Percentiles rank a stretch among this genome's conserved stretches.
phyloP scores from a whole-genome alignment of 208 protist species.

The Leishmania gerbilli region DNA sequence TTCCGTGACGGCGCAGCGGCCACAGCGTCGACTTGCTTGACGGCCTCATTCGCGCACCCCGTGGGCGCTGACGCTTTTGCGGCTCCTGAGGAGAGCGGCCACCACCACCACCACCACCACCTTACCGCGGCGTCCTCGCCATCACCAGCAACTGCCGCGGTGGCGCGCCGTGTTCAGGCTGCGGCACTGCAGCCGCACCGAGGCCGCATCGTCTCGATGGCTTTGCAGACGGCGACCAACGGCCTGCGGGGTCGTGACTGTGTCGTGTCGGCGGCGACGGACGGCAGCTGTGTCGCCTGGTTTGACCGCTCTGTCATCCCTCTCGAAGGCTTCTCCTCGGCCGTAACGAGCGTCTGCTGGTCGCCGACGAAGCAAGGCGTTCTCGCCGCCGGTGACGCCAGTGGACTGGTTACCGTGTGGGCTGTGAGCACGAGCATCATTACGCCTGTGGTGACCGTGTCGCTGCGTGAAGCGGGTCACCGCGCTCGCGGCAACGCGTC shows the following conservation, averaged over 20 bases:
- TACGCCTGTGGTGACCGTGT: constrained; percentile 46
- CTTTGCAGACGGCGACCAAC: constrained; percentile 46
- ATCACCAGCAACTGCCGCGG: background rate
- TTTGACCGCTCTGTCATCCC: constrained; percentile 33
- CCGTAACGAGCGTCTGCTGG: constrained; percentile 65
- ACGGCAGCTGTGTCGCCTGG: constrained; percentile 66
- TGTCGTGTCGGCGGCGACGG: constrained; percentile 49
- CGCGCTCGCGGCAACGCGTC: constrained; percentile 17
- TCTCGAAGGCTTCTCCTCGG: constrained; percentile 56
- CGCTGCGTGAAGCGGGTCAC: constrained; percentile 24
- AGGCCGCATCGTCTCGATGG: constrained; percentile 44
- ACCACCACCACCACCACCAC: background rate
- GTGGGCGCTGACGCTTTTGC: background rate
- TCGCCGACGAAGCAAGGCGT: constrained; percentile 62
- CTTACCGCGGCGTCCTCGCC: background rate
- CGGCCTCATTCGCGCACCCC: background rate
- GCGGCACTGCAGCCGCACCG: constrained; percentile 29
- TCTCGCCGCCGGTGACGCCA: constrained; percentile 67
- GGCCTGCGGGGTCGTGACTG: constrained; percentile 41
- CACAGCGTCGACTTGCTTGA: background rate
- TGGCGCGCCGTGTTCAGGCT: background rate
- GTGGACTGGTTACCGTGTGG: constrained; percentile 65
- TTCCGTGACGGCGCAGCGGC: background rate
- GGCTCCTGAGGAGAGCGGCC: background rate
- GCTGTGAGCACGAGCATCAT: constrained; percentile 44